Evolutionary conservation across 169 alveolate genomes (phyloP).

Genomic region (Plasmodium ovale): DNA sequence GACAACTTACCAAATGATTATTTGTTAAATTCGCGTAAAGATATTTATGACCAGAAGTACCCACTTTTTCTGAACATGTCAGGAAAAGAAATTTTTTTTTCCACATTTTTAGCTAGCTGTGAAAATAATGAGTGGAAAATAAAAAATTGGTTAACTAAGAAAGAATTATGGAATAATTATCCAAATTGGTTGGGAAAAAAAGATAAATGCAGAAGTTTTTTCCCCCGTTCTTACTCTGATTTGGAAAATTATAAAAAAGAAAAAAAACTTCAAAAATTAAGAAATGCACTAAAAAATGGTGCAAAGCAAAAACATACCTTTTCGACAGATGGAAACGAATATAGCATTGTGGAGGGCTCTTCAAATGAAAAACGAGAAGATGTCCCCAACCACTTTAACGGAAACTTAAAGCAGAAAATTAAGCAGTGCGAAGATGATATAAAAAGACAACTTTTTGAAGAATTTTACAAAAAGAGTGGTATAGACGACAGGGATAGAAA

Average conservation of each 20-base stretch:
- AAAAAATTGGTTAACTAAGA: not conserved
- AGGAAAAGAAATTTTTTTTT: not conserved
- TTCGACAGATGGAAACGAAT: not conserved
- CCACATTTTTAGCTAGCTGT: not conserved
- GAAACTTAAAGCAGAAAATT: not conserved
- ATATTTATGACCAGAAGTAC: not conserved
- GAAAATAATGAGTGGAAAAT: not conserved
- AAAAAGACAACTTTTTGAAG: conserved; percentile 22
- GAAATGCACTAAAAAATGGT: not conserved
- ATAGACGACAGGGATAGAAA: not conserved
- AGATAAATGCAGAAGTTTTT: not conserved
- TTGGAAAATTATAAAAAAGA: conserved; percentile 10
- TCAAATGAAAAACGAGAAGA: not conserved
- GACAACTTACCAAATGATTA: conserved; percentile 55
- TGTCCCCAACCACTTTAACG: not conserved
- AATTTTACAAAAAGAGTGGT: conserved; percentile 1
- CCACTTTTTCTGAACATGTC: conserved; percentile 38
- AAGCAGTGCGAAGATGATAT: not conserved
- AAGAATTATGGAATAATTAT: not conserved
- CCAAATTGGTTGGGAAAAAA: not conserved
- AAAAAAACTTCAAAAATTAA: not conserved
- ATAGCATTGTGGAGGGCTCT: not conserved
- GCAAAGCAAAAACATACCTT: not conserved
- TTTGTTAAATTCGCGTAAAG: conserved; percentile 11
- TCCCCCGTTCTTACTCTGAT: conserved; percentile 12